Conservation (phyloP, 495 filamentous ascomycete species). For the Penicillium canariense region DNA sequence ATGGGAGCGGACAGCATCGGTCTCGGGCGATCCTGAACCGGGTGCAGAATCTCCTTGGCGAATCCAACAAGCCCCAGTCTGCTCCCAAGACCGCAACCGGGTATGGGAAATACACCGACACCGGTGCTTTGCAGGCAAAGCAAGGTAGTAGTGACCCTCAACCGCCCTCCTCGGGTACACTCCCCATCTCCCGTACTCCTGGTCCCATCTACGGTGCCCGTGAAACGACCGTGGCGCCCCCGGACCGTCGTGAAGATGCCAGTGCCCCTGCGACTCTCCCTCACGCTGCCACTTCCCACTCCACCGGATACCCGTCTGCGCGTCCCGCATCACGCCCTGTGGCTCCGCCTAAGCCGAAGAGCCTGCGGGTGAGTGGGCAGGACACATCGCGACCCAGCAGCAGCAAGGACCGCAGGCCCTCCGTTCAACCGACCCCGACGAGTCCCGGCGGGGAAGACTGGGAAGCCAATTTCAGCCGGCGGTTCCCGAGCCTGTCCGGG, state of each 20-base stretch:
- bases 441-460: slow-evolving; percentile 56
- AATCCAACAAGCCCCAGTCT: slow-evolving; percentile 60
- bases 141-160: slow-evolving; percentile 18
- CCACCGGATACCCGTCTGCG: slow-evolving; percentile 24
- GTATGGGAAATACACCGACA: slow-evolving; percentile 80
- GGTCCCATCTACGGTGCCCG: slow-evolving; percentile 21
- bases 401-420: slow-evolving; percentile 24
- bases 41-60: slow-evolving; percentile 81
- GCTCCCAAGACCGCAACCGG: slow-evolving; percentile 76
- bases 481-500: slow-evolving; percentile 75
- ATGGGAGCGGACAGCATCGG: slow-evolving; percentile 54
- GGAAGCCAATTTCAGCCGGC: slow-evolving; percentile 72
- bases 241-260: slow-evolving; percentile 18
- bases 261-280: slow-evolving; percentile 19
- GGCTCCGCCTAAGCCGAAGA: slow-evolving; percentile 62
- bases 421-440: slow-evolving; percentile 22
- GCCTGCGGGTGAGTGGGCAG: slow-evolving; percentile 46
- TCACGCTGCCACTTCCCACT: slow-evolving; percentile 17
- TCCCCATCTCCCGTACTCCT: slow-evolving; percentile 18
- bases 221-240: slow-evolving; percentile 13
- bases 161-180: not conserved
- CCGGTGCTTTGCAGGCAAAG: slow-evolving; percentile 44
- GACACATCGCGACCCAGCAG: slow-evolving; percentile 21
- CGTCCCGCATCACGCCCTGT: slow-evolving; percentile 39
- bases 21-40: slow-evolving; percentile 86